Evolutionary conservation across 805 yeast species (phyloP).

Genomic region (baker's yeast (Saccharomyces cerevisiae)): DNA sequence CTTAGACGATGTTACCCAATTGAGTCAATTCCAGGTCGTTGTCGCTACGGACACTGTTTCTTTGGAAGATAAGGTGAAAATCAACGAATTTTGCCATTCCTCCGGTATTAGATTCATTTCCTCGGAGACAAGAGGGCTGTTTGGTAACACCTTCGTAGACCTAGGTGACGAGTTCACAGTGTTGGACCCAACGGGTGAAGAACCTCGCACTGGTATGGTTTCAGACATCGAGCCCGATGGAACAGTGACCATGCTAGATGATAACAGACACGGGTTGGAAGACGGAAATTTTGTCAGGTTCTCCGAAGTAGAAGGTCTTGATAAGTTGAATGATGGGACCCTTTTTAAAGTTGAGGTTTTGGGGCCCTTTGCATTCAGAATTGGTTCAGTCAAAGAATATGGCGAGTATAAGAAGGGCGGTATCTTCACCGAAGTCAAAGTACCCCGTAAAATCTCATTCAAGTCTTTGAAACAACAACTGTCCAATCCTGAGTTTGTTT

Average conservation of each 20-base stretch:
- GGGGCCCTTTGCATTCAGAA: conserved; percentile 91
- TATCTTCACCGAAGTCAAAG: conserved; percentile 82
- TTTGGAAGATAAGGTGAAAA: conserved; percentile 63
- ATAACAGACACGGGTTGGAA: conserved; percentile 84
- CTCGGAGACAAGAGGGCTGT: conserved; percentile 78
- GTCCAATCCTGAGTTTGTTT: conserved; percentile 64
- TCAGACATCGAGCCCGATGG: conserved; percentile 85
- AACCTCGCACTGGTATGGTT: conserved; percentile 77
- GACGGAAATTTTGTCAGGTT: conserved; percentile 88
- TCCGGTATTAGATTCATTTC: conserved; percentile 70
- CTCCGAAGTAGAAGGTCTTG: conserved; percentile 76
- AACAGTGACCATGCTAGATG: conserved; percentile 88
- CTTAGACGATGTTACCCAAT: conserved; percentile 41
- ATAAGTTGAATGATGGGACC: conserved; percentile 61
- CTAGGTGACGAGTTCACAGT: conserved; percentile 77
- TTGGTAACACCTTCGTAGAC: conserved; percentile 85
- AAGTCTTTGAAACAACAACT: conserved; percentile 59
- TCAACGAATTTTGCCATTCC: conserved; percentile 68
- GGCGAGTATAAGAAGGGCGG: conserved; percentile 80
- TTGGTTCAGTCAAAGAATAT: conserved; percentile 44
- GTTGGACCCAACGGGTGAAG: conserved; percentile 86
- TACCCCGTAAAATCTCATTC: conserved; percentile 59
- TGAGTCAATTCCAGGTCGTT: conserved; percentile 60
- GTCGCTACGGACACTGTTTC: conserved; percentile 71
- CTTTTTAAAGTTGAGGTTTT: conserved; percentile 71